phyloP scores from a whole-genome alignment of 495 filamentous ascomycete genomes.

The Tetracladium setigerum region DNA sequence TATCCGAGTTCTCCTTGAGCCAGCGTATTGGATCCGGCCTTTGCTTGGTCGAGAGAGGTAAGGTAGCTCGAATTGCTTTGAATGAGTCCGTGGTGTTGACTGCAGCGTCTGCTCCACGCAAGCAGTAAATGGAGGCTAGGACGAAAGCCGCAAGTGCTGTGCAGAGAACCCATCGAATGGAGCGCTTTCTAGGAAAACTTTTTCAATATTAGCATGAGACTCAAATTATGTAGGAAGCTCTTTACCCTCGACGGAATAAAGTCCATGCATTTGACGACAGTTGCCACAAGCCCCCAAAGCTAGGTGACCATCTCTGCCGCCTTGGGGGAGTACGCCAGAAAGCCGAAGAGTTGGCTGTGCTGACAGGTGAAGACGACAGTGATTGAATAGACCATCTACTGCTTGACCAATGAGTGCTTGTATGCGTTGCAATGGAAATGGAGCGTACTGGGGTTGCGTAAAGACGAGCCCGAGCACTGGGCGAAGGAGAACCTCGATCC shows the following conservation, averaged over 20 bases:
- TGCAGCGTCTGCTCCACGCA: too few relatives aligned
- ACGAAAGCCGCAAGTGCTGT: too few relatives aligned
- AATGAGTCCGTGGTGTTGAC: slow-evolving; percentile 16
- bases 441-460: slow-evolving; percentile 17
- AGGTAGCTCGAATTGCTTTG: slow-evolving; percentile 20
- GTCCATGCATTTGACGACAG: too few relatives aligned
- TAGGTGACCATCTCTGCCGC: slow-evolving; percentile 14
- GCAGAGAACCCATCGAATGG: too few relatives aligned
- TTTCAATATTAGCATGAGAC: too few relatives aligned
- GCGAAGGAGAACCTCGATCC: slow-evolving; percentile 17
- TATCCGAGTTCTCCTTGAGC: slow-evolving; percentile 29
- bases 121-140: too few relatives aligned
- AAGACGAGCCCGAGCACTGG: slow-evolving; percentile 11
- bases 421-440: too few relatives aligned
- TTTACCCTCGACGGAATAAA: too few relatives aligned
- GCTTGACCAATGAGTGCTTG: too few relatives aligned
- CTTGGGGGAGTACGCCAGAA: slow-evolving; percentile 25
- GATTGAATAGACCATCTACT: slow-evolving; percentile 23
- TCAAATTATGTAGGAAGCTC: too few relatives aligned
- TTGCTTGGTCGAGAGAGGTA: slow-evolving; percentile 11
- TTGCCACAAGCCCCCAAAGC: too few relatives aligned
- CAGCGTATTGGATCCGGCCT: slow-evolving; percentile 26
- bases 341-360: slow-evolving; percentile 18
- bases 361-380: slow-evolving; percentile 19
- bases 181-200: too few relatives aligned